Base-by-base conservation (phyloP, 495 filamentous ascomycete species). In the Penicillium subrubescens region DNA sequence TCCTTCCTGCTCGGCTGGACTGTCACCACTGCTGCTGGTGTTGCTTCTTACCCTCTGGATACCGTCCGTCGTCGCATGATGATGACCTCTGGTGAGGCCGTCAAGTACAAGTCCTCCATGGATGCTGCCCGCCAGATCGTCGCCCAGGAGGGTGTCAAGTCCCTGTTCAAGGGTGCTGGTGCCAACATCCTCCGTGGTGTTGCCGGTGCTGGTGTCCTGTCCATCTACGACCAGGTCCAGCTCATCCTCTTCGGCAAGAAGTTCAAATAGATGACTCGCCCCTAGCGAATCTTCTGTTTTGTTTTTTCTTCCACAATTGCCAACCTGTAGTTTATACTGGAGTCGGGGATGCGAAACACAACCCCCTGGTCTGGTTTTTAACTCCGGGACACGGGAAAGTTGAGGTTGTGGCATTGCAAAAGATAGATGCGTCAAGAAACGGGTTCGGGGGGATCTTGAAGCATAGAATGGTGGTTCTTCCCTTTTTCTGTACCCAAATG, bases 101-200 rank as follows among this genome's bases (percentile, higher is more conserved):
- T 99, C 88, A 99, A 99, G 90, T 99, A 99, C 91, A 90, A 87
- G 76, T 89, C 87, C 76, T 97, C 95, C 74, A 68, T 97, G 70
- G 95, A 99, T 85, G 95, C 95, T 78, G 93, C 86, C 82, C 85
- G 86, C 82, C 91, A 97, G 89, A 99, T 99, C 81, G 80, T 97
- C 77, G 93, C 93, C 84, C 90, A 91, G 82, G 96, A 98, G 87
- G 95, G 95, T 87, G 86, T 92, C 81, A 88, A 86, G 82, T 99
- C 95, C 72, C 93, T 99, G 82, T 99, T 99, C 92, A 99, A 99
- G 92, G 95, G 95, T 92, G 95, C 95, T 76, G 95, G 96, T 92
- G 95, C 95, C 84, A 99, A 99, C 90, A 99, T 99, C 82, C 96
- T 99, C 86, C 95, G 95, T 97, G 95, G 95, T 97, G 95, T 99